phyloP scores from a whole-genome alignment of 441 rosid genomes.

The Pelargonium myrrhifolium region DNA sequence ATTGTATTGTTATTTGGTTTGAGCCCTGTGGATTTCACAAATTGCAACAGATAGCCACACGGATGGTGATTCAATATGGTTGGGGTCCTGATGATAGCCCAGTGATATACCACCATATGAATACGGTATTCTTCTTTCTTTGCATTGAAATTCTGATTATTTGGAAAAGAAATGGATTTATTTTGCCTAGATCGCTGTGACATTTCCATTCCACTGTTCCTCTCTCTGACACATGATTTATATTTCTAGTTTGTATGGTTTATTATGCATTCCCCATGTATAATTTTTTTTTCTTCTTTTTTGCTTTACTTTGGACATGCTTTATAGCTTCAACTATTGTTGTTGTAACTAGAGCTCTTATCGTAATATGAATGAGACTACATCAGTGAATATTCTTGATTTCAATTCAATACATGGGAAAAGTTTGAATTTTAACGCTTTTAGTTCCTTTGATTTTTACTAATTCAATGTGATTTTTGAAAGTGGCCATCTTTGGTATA shows the following conservation, averaged over 20 bases:
- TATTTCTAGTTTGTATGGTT: background rate
- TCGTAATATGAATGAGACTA: background rate
- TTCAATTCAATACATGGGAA: background rate
- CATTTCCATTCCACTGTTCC: background rate
- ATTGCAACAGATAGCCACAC: slow-evolving; percentile 69
- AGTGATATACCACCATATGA: slow-evolving; percentile 63
- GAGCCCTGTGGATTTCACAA: slow-evolving; percentile 20
- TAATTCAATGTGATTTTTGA: too few species aligned
- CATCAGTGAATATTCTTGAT: background rate
- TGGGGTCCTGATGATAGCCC: slow-evolving; percentile 99
- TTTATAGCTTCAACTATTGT: too few species aligned
- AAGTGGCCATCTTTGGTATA: too few species aligned
- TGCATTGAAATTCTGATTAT: too few species aligned
- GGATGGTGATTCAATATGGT: slow-evolving; percentile 95
- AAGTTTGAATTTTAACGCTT: background rate
- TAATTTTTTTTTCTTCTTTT: too few species aligned
- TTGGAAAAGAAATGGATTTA: too few species aligned
- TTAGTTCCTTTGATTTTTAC: background rate
- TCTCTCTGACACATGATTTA: slow-evolving; percentile 14
- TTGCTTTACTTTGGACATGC: too few species aligned
- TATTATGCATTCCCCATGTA: background rate
- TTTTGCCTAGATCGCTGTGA: too few species aligned
- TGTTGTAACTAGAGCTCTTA: background rate
- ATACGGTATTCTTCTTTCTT: slow-evolving; percentile 46
- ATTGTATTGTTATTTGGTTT: background rate